Evolutionary conservation across 257 asterid genomes (phyloP), one percentile per base, ranked within the genome.

Genomic region (Solanum verrucosum): DNA sequence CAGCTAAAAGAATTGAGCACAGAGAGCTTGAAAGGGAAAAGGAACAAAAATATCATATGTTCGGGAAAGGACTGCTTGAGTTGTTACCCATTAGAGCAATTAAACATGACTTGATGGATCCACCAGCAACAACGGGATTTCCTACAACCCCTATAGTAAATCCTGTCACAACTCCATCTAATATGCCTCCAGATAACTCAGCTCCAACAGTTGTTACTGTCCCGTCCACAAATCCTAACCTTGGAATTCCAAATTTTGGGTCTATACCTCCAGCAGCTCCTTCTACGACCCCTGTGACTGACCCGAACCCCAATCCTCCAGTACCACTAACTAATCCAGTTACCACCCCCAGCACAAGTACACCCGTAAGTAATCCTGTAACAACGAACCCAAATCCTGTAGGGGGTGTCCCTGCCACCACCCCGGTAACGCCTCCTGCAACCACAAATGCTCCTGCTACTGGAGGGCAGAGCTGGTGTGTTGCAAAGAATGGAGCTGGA

Each of bases 391-490:
- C 93, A 29, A 60, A 52, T 38, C 89, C 92, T 2, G 15, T 92
- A 8, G 91, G 89, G 33, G 88, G 88, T 15, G 87, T 86, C 83
- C 97, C 97, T 4, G 90, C 63, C 68, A 67, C 91, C 31, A 74
- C 93, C 31, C 93, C 95, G 2, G 90, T 90, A 84, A 85, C 89
- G 2, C 91, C 94, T 9, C 95, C 98, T 10, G 90, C 56, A 15
- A 82, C 90, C 18, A 60, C 92, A 29, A 93, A 87, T 85, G 87
- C 92, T 44, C 95, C 96, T 0, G 92, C 91, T 1, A 75, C 74
- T 34, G 65, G 94, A 5, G 98, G 98, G 81, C 98, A 95, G 95
- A 90, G 94, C 91, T 97, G 98, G 98, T 97, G 99, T 56, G 94
- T 97, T 68, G 99, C 98, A 1, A 95, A 88, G 90, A 87, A 93